phyloP scores from a whole-genome alignment of 371 early-diverging fungal species.

The Rhizomucor miehei region DNA sequence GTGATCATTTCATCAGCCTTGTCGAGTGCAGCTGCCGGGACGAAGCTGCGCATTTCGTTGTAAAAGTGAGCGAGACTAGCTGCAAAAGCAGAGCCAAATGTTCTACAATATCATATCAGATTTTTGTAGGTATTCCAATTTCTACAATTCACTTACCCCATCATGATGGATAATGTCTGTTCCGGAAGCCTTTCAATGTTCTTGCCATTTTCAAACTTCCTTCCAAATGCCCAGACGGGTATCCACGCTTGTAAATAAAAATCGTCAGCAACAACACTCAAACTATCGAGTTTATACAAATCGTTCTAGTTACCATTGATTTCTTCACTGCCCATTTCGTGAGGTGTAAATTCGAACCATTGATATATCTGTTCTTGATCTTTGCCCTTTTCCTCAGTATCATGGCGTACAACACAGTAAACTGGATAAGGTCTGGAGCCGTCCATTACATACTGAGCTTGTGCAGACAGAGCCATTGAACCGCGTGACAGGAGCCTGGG shows the following conservation, averaged over 20 bases:
- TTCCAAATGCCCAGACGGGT: conserved; percentile 74
- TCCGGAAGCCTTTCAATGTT: conserved; percentile 60
- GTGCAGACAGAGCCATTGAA: conserved; percentile 33
- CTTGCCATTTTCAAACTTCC: conserved; percentile 60
- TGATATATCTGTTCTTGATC: conserved; percentile 48
- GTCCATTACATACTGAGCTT: conserved; percentile 51
- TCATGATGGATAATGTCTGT: conserved; percentile 54
- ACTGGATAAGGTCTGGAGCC: conserved; percentile 74
- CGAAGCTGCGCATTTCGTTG: conserved; percentile 49
- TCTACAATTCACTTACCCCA: conserved; percentile 37
- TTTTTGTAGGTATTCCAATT: not conserved
- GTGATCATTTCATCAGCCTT: conserved; percentile 38
- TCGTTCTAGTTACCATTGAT: conserved; percentile 51
- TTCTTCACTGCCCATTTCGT: conserved; percentile 75
- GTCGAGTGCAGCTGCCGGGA: conserved; percentile 27
- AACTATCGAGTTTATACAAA: no score
- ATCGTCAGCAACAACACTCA: not conserved
- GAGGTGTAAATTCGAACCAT: conserved; percentile 82
- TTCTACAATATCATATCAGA: not conserved
- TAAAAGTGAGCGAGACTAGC: conserved; percentile 65
- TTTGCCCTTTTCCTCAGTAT: conserved; percentile 5
- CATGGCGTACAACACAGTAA: conserved; percentile 69
- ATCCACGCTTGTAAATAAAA: conserved; percentile 53
- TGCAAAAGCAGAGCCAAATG: conserved; percentile 66
- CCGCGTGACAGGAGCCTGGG: conserved; percentile 19